Conservation (phyloP, 202 grass and related monocot genomes). For the Panicum virgatum region DNA sequence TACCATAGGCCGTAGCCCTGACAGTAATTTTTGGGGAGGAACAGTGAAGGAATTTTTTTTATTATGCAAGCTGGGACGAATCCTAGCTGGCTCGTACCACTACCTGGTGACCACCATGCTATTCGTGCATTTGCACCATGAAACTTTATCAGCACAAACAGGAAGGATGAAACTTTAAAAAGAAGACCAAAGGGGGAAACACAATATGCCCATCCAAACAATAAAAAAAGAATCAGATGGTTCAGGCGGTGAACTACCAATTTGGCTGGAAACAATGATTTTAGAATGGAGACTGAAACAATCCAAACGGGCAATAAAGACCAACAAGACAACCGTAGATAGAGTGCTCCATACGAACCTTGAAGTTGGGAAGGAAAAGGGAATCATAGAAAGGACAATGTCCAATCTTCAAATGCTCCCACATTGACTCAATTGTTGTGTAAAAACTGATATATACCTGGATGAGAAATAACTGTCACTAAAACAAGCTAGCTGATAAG, state of each 20-base stretch:
- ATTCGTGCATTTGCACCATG: no score
- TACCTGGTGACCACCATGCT: no score
- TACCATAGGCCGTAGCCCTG: no score
- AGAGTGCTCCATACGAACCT: slow-evolving; percentile 55
- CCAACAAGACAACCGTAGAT: slow-evolving; percentile 4
- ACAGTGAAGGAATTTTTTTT: no score
- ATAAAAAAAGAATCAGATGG: neutral
- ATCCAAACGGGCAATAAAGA: slow-evolving; percentile 8
- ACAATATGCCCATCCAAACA: neutral
- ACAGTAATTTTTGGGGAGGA: no score
- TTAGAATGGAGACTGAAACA: neutral
- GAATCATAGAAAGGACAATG: slow-evolving; percentile 70
- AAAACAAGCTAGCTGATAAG: neutral
- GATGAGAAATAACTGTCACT: slow-evolving; percentile 32
- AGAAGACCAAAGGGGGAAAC: neutral
- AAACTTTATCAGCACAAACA: slow-evolving; percentile 1
- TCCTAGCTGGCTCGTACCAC: no score
- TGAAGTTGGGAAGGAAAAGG: slow-evolving; percentile 85
- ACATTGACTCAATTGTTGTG: slow-evolving; percentile 80
- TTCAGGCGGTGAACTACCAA: neutral
- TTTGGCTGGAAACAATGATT: neutral
- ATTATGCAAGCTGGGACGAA: no score
- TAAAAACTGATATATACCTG: slow-evolving; percentile 89
- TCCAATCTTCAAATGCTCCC: slow-evolving; percentile 65
- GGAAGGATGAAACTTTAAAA: neutral